A percentile compares a stretch with the other conserved stretches of the same genome.
Evolutionary conservation across 73 alveolate genomes (phyloP).

Genomic region (Blepharisma japonicum): DNA sequence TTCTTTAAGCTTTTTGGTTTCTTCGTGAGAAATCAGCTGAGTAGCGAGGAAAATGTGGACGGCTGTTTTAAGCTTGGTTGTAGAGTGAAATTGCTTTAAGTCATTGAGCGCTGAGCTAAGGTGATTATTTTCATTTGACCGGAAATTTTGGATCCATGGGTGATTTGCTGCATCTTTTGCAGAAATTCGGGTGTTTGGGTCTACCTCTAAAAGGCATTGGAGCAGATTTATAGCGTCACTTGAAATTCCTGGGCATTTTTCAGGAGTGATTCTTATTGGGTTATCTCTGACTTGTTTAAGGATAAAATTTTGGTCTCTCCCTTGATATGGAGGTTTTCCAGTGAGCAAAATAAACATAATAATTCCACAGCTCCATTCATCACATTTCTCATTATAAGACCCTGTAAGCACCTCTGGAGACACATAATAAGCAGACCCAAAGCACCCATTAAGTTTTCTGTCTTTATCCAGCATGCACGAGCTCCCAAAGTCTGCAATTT

Average conservation of each 20-base stretch:
- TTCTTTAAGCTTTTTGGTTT: neutral
- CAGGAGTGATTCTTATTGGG: conserved; percentile 44
- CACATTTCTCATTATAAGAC: conserved; percentile 61
- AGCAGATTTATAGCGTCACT: conserved; percentile 61
- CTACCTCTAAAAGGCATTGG: conserved; percentile 58
- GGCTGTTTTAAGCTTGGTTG: neutral
- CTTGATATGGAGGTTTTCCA: neutral
- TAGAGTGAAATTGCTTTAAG: neutral
- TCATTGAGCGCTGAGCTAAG: neutral
- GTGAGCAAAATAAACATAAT: conserved; percentile 49
- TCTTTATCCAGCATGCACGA: conserved; percentile 57
- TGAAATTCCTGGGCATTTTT: conserved; percentile 45
- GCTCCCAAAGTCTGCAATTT: conserved; percentile 81
- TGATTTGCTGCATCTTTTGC: conserved; percentile 64
- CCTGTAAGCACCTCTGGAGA: conserved; percentile 64
- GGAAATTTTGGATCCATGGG: conserved; percentile 56
- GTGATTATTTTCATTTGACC: neutral
- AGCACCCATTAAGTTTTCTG: conserved; percentile 45
- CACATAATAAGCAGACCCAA: conserved; percentile 64
- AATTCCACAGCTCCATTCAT: conserved; percentile 77
- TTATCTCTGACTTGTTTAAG: conserved; percentile 22
- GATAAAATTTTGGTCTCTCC: conserved; percentile 24
- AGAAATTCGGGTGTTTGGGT: conserved; percentile 61
- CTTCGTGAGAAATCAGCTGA: neutral
- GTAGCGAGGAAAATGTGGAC: neutral